Evolutionary conservation across 139 green algal species (phyloP).

Genomic region (Coccomyxa sp.): DNA sequence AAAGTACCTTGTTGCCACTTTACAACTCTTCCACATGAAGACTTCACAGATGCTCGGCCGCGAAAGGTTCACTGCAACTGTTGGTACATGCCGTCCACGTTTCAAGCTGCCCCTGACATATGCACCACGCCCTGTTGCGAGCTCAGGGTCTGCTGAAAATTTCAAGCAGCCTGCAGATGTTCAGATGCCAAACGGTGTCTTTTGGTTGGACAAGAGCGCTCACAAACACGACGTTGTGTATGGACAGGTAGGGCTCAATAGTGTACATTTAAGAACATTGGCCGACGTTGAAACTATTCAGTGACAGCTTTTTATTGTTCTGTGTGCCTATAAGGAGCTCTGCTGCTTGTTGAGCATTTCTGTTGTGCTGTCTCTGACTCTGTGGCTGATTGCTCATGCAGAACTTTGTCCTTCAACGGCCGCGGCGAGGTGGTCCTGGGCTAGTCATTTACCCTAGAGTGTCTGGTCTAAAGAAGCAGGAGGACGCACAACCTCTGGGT

Average conservation of each 20-base stretch:
- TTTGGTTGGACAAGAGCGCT: neutral
- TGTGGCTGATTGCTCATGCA: neutral
- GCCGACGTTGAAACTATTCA: too few relatives aligned
- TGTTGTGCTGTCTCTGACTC: too few relatives aligned
- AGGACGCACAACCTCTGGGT: neutral
- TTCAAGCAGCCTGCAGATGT: neutral
- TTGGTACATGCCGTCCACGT: neutral
- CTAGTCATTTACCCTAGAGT: neutral
- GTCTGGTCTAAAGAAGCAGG: neutral
- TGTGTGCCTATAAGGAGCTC: too few relatives aligned
- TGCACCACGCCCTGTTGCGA: too few relatives aligned
- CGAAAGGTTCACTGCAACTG: neutral
- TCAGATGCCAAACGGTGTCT: neutral
- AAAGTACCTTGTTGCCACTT: too few relatives aligned
- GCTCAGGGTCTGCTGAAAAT: neutral
- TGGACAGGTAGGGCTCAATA: neutral
- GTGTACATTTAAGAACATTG: neutral
- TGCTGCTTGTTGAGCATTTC: too few relatives aligned
- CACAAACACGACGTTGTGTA: neutral
- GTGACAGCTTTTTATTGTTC: too few relatives aligned
- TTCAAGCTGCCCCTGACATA: too few relatives aligned
- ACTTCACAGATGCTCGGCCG: neutral
- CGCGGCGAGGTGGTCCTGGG: constrained; percentile 6
- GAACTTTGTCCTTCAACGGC: constrained; percentile 14
- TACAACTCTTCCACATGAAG: too few relatives aligned